Base-by-base conservation (phyloP, 208 protist genomes). In the Crithidia sp. region DNA sequence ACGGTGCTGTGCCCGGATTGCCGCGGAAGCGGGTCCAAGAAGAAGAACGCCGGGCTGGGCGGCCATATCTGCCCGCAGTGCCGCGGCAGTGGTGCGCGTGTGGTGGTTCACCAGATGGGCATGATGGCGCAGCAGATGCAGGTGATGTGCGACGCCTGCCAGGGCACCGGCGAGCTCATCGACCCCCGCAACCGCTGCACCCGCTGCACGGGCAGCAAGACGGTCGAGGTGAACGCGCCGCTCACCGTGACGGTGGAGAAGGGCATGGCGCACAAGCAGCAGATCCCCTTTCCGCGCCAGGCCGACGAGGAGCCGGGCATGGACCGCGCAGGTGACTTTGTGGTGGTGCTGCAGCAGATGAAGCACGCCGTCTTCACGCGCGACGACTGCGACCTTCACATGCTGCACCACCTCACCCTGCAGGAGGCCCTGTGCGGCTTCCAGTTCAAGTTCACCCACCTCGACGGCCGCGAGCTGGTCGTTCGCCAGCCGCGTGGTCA, bases 91-190 rank as follows among this genome's bases (percentile, higher is more conserved):
- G 98, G 98, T 49, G 69, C 91, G 28, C 84, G 91, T 17, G 68
- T 98, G 28, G 70, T 96, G 50, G 71, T 98, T 3, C 94, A 88
- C 28, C 97, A 99, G 86, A 86, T 98, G 84, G 98, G 96, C 9
- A 98, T 98, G 83, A 98, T 99, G 94, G 86, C 98, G 43, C 95
- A 98, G 80, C 96, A 99, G 79, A 75, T 98, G 58, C 89, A 94
- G 54, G 74, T 70, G 13, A 50, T 83, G 7, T 99, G 98, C 87
- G 72, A 87, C 17, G 81, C 82, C 1, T 99, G 98, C 82, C 72
- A 87, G 12, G 98, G 98, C 54, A 77, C 72, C 16, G 98, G 98
- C 16, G 69, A 92, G 61, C 63, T 76, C 50, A 95, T 98, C 47
- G 79, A 90, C 65, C 74, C 84, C 4, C 90, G 91, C 62, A 95